Evolutionary conservation across 2,329 filamentous ascomycete species (phyloP).

Genomic region (Neonectria sp.): DNA sequence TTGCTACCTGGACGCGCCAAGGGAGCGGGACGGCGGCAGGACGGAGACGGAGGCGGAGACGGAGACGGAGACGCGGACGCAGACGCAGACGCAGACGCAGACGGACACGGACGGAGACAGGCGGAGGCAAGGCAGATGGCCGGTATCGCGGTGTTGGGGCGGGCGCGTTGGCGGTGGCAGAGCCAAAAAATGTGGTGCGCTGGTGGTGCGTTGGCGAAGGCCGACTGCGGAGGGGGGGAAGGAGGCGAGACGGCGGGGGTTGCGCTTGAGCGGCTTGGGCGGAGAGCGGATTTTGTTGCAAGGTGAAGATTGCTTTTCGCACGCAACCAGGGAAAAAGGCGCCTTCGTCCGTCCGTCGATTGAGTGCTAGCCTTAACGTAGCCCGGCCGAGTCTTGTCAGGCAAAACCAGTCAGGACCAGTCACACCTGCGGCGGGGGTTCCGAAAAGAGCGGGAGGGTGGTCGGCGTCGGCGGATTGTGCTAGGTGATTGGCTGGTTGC

Average conservation of each 20-base stretch:
- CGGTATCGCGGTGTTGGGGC: slow-evolving; percentile 48
- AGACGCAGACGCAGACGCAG: slow-evolving; percentile 14
- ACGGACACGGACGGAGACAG: slow-evolving; percentile 23
- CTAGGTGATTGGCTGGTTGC: slow-evolving; percentile 16
- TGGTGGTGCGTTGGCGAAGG: slow-evolving; percentile 45
- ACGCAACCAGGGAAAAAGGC: slow-evolving; percentile 30
- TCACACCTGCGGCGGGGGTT: slow-evolving; percentile 26
- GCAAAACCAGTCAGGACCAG: slow-evolving; percentile 27
- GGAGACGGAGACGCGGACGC: background rate
- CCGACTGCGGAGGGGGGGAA: slow-evolving; percentile 55
- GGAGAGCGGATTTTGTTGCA: slow-evolving; percentile 23
- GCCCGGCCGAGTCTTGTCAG: slow-evolving; percentile 26
- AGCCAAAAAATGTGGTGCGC: slow-evolving; percentile 38
- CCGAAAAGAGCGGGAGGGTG: slow-evolving; percentile 22
- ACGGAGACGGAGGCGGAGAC: slow-evolving; percentile 17
- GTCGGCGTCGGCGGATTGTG: slow-evolving; percentile 25
- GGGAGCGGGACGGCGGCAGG: slow-evolving; percentile 31
- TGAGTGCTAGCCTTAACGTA: slow-evolving; percentile 29
- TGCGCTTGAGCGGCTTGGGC: slow-evolving; percentile 31
- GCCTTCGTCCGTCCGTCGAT: slow-evolving; percentile 30
- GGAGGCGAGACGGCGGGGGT: slow-evolving; percentile 39
- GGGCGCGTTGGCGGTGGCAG: slow-evolving; percentile 42
- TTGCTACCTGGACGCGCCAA: slow-evolving; percentile 32
- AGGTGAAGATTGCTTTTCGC: slow-evolving; percentile 33
- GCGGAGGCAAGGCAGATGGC: slow-evolving; percentile 34